These are phyloP conservation scores for Colletotrichum endophyticum DNA, from an alignment of 2,329 filamentous ascomycete species.

Conservation along the genomic window DNA sequence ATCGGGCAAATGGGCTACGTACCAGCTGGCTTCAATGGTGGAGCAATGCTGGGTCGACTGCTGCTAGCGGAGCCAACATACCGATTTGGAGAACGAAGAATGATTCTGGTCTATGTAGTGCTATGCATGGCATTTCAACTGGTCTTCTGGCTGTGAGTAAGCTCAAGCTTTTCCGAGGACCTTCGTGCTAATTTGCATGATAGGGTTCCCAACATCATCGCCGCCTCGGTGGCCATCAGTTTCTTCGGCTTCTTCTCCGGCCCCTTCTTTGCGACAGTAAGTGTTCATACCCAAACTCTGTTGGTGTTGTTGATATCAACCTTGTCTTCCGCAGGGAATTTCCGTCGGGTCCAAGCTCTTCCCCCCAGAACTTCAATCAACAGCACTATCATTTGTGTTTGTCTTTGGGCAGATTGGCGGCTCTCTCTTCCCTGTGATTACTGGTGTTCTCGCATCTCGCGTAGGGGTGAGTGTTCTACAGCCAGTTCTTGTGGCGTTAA, in stretches of 20 bases:
- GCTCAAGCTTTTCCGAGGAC: rapidly evolving
- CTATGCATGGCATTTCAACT: conserved; percentile 60
- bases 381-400: conserved; percentile 55
- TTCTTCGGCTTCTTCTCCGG: conserved; percentile 63
- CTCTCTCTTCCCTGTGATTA: conserved; percentile 59
- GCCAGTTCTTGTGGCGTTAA: conserved; percentile 53
- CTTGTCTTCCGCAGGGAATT: conserved; percentile 46
- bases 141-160: conserved; percentile 61
- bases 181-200: not conserved
- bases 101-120: conserved; percentile 59
- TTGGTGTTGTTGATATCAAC: too few species aligned
- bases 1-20: conserved; percentile 66
- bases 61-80: conserved; percentile 64
- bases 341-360: conserved; percentile 59
- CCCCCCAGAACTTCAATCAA: conserved; percentile 35
- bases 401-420: conserved; percentile 62
- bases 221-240: conserved; percentile 57
- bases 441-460: conserved; percentile 52
- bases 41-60: conserved; percentile 59
- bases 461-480: conserved; percentile 54
- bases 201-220: conserved; percentile 48
- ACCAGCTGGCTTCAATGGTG: conserved; percentile 64
- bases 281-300: conserved; percentile 11
- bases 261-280: conserved; percentile 61
- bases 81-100: conserved; percentile 60